Base-by-base conservation (phyloP, 106 monocot genomes). In the Dioscorea alata region DNA sequence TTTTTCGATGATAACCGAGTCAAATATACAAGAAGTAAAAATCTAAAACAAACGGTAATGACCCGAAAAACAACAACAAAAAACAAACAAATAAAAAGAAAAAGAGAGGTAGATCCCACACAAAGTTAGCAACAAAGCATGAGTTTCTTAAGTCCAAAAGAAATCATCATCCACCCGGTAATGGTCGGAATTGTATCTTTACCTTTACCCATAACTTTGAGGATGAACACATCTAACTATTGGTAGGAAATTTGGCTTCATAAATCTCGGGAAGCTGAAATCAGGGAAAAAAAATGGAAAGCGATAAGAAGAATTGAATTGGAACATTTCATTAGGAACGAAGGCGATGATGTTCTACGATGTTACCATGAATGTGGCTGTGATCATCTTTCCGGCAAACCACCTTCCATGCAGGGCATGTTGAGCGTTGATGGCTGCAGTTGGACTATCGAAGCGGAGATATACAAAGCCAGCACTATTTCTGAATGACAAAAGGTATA, bases 341-440 rank as follows among this genome's bases (percentile, higher is more conserved):
- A 42, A 8, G 5, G 42, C 9, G 5, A 10, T 42, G 42, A n/a
- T n/a, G n/a, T n/a, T 18, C 9, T 42, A 72, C 24, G 8, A 7
- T 3, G 58, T 76, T 69, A 96, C 95, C 91, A 96, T 91, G 76
- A 85, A 96, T 13, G 90, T 86, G 19, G 95, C 91, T 23, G 95
- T 88, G 20, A 96, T 96, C 91, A 91, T 96, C 73, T 96, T 96
- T 75, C 95, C 95, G 13, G 95, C 95, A 80, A 96, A 96, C 95
- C 95, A 96, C 66, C 95, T 81, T 18, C 95, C 95, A 64, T 96
- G 95, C 49, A 96, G 86, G 0, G 91, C 80, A 18, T 75, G 74
- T 73, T 96, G 95, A 15, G 95, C 95, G 25, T 60, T 72, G 34
- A 77, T 52, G 5, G 95, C 88, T 50, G 88, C 75, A 18, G 71